Percentiles rank a stretch among this genome's conserved stretches.
phyloP scores from a whole-genome alignment of 805 yeast species.

The Zygotorulaspora chibaensis region DNA sequence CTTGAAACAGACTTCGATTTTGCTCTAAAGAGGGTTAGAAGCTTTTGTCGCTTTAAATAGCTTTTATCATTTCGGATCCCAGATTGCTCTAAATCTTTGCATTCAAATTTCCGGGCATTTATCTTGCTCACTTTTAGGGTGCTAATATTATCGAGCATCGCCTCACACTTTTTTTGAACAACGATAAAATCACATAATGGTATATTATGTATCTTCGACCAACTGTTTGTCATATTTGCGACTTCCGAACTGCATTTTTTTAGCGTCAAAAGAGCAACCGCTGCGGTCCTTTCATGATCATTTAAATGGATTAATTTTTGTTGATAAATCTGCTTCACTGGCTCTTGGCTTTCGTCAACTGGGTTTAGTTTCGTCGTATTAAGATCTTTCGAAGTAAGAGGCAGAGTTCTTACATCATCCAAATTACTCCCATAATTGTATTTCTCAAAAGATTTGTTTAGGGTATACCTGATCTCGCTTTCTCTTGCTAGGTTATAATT shows the following conservation, averaged over 20 bases:
- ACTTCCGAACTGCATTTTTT: conserved; percentile 10
- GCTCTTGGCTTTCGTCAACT: conserved; percentile 2
- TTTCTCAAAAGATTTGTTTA: neutral
- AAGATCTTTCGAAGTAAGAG: neutral
- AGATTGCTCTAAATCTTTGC: neutral
- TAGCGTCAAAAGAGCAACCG: conserved; percentile 9
- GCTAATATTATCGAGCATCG: conserved; percentile 13
- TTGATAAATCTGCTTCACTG: conserved; percentile 4
- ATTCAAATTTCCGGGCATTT: neutral
- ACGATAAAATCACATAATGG: conserved; percentile 15
- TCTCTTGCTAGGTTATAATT: conserved; percentile 3
- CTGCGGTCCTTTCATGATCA: conserved; percentile 11
- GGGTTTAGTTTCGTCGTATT: neutral
- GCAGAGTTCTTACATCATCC: neutral
- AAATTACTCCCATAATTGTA: neutral
- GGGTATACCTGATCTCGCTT: conserved; percentile 12
- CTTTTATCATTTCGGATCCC: neutral
- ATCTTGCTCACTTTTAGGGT: conserved; percentile 10
- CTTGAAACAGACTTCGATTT: neutral
- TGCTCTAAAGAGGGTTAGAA: neutral
- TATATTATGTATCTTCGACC: conserved; percentile 7
- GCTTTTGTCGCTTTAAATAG: neutral
- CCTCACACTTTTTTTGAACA: conserved; percentile 14
- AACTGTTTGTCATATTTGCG: conserved; percentile 7
- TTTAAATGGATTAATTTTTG: conserved; percentile 2